Percentiles rank a stretch among this genome's conserved stretches.
phyloP scores from a whole-genome alignment of 2,329 filamentous ascomycete genomes.

The Aureobasidium sp. region DNA sequence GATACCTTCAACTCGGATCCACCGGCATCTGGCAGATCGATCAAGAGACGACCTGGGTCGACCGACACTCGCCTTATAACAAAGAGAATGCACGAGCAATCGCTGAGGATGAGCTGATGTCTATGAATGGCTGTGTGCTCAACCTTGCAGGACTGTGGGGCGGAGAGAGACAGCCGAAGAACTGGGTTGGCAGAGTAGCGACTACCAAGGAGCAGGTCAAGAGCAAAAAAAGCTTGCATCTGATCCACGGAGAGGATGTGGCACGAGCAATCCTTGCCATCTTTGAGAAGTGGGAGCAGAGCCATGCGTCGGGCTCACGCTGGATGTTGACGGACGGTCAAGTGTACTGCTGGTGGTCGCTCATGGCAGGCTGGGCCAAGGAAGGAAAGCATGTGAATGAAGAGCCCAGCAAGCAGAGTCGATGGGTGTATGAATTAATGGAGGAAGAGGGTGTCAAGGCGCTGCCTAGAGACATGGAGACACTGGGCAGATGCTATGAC shows the following conservation, averaged over 20 bases:
- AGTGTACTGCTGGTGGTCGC: conserved; percentile 61
- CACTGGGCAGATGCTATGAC: conserved; percentile 49
- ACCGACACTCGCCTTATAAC: conserved; percentile 43
- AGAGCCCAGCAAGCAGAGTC: conserved; percentile 36
- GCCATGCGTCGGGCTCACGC: conserved; percentile 33
- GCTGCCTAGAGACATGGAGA: conserved; percentile 47
- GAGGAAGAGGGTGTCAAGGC: conserved; percentile 47
- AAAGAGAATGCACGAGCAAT: conserved; percentile 41
- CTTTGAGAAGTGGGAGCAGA: conserved; percentile 34
- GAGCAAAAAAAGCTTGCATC: conserved; percentile 50
- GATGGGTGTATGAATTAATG: conserved; percentile 60
- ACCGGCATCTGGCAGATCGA: conserved; percentile 50
- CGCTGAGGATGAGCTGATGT: conserved; percentile 54
- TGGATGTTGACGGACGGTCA: conserved; percentile 57
- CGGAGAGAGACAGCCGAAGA: conserved; percentile 41
- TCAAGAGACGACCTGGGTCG: conserved; percentile 38
- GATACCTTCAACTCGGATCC: conserved; percentile 54
- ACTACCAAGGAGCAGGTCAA: conserved; percentile 49
- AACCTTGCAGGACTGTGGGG: conserved; percentile 57
- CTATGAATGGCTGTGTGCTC: conserved; percentile 45
- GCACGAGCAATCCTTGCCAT: conserved; percentile 48
- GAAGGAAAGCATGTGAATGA: conserved; percentile 23
- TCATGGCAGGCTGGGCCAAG: conserved; percentile 45
- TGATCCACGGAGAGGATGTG: conserved; percentile 59
- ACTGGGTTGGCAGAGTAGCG: conserved; percentile 52